Base-by-base conservation (phyloP, 108 stramenopile genomes). In the Skeletonema marinoi region DNA sequence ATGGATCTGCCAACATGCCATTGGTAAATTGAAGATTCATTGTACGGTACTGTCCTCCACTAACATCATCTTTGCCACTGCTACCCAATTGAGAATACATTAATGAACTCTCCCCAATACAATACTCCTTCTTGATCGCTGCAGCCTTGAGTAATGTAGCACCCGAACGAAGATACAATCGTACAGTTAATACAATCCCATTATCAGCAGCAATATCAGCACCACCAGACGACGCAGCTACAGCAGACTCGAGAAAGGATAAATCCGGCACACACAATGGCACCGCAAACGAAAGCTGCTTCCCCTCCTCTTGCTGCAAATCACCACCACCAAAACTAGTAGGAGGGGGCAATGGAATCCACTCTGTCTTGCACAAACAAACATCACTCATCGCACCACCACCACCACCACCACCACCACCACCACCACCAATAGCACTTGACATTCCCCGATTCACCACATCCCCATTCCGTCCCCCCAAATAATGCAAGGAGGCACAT, bases 401-500 rank as follows among this genome's bases (percentile, higher is more conserved):
- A 29, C 75, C 68, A 0, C 79, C 70, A 14, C n/a, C n/a, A n/a
- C 67, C 62, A 71, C 85, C 85, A 35, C 83, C 80, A 32, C 85
- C 35, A 11, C 76, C 78, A 29, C 75, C 68, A 0, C 79, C 70
- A 14, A 89, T 46, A 3, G 74, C 81, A 21, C 1, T 8, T 0
- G 16, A 21, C 78, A 79, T 75, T 1, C 6, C 39, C 1, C 13
- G 59, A 72, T 77, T 76, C 32, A 35, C 44, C 21, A 50, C 54
- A 6, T 75, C 33, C 10, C 77, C 51, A 75, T 89, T 78, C 33
- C 70, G 33, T 6, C 65, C 65, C 19, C 36, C 17, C 10, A 62
- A 66, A 77, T 91, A 89, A 68, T 89, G 88, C 66, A 93, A 60
- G 13, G 85, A 87, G 17, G 81, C 81, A 17, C 85, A 74, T 3